Evolutionary conservation across 1,284 basidiomycete species (phyloP), one percentile per base, ranked within the genome.

Genomic region (Boletus holoroseus): DNA sequence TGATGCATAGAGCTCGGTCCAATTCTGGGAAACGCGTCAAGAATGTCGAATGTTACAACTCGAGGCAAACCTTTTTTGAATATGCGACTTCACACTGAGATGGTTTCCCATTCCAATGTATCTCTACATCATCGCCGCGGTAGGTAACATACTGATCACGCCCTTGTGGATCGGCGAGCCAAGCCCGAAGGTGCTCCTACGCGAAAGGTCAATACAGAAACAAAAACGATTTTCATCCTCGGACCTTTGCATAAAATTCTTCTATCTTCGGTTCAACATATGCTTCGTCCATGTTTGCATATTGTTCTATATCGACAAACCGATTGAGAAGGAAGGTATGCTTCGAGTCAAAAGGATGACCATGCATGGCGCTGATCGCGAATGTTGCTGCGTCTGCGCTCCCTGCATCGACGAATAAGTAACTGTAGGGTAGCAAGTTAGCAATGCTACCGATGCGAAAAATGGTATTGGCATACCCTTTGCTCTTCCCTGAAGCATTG

Each of bases 111-210:
- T 97, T 93, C 95, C 94, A 99, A 60, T 84, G 79, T 57, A 99
- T 84, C 61, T 88, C 81, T 53, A 97, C 92, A 56, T 95, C 90
- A 64, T 95, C 89, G 51, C 88, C 91, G 47, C 90, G 85, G 72
- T 96, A 96, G 45, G 92, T 94, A 54, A 92, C 85, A 73, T 94
- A 94, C 71, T 99, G 96, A 70, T 99, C 96, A 55, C 96, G 88
- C 24, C 94, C 93, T 68, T 87, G 82, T 32, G 83, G 75, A 71
- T 99, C 96, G 28, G 86, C 89, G 52, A 99, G 80, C 95, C 95
- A 99, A 50, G 90, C 88, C 54, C 92, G 84, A 51, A 97, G 79
- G 73, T 99, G 94, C 69, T 98, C 94, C 89, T 95, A 61, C 16
- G 7, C 28, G 6, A 31, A 26, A 37, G 26, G 32, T 67, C 22